Percentiles rank a stretch among this genome's conserved stretches.
These are phyloP conservation scores for Immersiporthe knoxdaviesiana DNA, from an alignment of 2,329 filamentous ascomycete species.

Conservation along the genomic window DNA sequence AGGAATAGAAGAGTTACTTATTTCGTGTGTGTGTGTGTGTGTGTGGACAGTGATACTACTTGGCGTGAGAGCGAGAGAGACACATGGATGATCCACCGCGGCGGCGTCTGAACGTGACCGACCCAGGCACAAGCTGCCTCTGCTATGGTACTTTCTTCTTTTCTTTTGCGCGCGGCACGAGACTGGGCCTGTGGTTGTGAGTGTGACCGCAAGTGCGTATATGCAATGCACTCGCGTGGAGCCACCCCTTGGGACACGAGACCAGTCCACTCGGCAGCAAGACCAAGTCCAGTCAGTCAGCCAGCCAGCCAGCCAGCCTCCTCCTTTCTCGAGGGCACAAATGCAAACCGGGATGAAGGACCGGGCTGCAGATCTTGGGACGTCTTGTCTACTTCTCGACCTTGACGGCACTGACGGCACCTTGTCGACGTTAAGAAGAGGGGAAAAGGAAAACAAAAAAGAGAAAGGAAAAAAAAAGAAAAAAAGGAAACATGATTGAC, in stretches of 20 bases:
- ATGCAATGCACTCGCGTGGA: background rate
- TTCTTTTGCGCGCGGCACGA: background rate
- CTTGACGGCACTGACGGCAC: background rate
- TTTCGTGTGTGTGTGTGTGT: background rate
- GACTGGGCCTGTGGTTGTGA: background rate
- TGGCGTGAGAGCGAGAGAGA: background rate
- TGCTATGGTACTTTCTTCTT: too few species aligned
- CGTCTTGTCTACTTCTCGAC: background rate
- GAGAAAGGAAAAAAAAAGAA: too few species aligned
- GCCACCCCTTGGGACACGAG: background rate
- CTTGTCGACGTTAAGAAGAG: too few species aligned
- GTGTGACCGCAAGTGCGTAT: background rate
- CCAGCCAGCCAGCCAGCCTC: too few species aligned
- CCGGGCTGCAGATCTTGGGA: background rate
- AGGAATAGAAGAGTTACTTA: background rate
- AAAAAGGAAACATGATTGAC: background rate
- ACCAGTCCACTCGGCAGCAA: background rate
- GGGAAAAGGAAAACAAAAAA: too few species aligned
- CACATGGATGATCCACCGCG: background rate
- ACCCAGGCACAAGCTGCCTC: background rate
- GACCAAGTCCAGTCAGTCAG: background rate
- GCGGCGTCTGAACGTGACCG: background rate
- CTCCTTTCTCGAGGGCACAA: background rate
- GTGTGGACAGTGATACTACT: background rate
- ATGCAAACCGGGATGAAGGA: too few species aligned